Base-by-base conservation (phyloP, 1,284 basidiomycete genomes). In the Cryptococcus sp. region DNA sequence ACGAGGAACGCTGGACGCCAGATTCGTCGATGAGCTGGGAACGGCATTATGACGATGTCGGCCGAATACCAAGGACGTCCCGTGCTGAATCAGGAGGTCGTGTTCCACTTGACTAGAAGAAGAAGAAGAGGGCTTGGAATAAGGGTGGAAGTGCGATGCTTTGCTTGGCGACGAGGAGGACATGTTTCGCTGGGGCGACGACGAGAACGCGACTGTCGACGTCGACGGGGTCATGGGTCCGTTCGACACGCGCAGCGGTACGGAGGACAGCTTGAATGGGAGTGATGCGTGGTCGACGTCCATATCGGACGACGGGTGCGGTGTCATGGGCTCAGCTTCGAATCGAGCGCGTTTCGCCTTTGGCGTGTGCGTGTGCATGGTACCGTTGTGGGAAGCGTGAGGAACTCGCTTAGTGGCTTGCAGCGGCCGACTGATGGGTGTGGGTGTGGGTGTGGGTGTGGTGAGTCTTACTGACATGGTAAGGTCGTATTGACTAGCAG, bases 201-300 rank as follows among this genome's bases (percentile, higher is more conserved):
- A 74, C 22, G 69, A 74, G 27, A 62, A 66, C 4, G 76, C 75
- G 25, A 76, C 72, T 25, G 75, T 77, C 15, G 72, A 74, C 3
- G 74, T 71, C 23, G 66, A 67, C 1, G 75, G 75, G 7, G 75
- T 76, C 43, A 67, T 56, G 5, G 67, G 70, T 13, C 49, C 61
- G 15, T 47, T 38, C 22, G 50, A 20, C 16, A 56, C 47, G 41
- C 54, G 59, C 3, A 60, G 35, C 15, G 58, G 58, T 8, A 60
- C 50, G 16, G 57, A 43, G 16, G 52, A 48, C 25, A 51, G 47
- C 25, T 59, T 59, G 38, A 54, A 35, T 25, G 38, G 16, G 2
- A 25, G 15, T 3, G 27, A 39, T 56, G 54, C 46, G 22, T 19
- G 25, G 42, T 45, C n/a, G 6, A 47, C 50, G 15, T 60, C 58